A percentile compares a stretch with the other conserved stretches of the same genome.
phyloP scores from a whole-genome alignment of 306 rosid genomes.

The Trichosanthes cucumerina region DNA sequence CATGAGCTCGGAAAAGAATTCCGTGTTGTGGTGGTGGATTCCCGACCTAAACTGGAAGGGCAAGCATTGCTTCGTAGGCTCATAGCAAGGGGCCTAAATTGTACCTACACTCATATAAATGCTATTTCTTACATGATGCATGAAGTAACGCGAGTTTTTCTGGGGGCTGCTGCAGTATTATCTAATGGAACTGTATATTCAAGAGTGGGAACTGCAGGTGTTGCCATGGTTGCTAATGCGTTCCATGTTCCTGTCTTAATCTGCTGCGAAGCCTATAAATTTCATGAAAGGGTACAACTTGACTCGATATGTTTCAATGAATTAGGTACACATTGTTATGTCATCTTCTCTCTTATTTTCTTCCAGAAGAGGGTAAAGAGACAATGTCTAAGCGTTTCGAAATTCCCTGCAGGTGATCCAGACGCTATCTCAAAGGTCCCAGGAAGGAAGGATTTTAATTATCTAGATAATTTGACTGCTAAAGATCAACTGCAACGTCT shows the following conservation, averaged over 20 bases:
- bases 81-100: conserved; percentile 55
- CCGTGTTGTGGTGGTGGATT: conserved; percentile 77
- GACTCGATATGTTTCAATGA: conserved; percentile 86
- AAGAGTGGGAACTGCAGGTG: conserved; percentile 77
- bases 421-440: conserved; percentile 51
- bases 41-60: conserved; percentile 81
- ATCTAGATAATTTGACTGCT: conserved; percentile 35
- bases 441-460: conserved; percentile 57
- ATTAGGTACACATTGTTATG: conserved; percentile 42
- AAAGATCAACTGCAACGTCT: conserved; percentile 54
- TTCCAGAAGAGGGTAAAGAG: not conserved
- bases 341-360: not conserved
- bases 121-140: conserved; percentile 74
- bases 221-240: conserved; percentile 89
- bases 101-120: conserved; percentile 79
- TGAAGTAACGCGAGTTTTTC: conserved; percentile 68
- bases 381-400: conserved; percentile 17
- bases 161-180: conserved; percentile 69
- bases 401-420: conserved; percentile 56
- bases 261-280: conserved; percentile 90
- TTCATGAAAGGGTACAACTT: conserved; percentile 94
- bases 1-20: conserved; percentile 66
- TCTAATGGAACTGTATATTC: conserved; percentile 87
- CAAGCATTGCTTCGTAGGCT: conserved; percentile 63
- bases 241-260: conserved; percentile 74